Conservation (phyloP, 495 filamentous ascomycete genomes). For the Thozetella sp. region DNA sequence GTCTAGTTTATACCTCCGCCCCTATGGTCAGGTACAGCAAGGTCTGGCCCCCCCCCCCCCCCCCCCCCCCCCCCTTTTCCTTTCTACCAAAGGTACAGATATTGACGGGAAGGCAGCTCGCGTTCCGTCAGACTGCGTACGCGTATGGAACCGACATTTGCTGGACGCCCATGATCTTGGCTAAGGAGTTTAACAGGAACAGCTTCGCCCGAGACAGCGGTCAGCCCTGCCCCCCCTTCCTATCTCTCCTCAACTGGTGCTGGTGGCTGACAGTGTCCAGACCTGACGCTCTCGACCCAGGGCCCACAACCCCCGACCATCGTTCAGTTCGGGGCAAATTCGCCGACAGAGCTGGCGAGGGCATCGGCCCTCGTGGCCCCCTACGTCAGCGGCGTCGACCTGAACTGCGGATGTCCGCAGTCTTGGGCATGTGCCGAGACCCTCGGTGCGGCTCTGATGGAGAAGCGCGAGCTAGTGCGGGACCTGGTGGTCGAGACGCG, state of each 20-base stretch:
- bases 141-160: slow-evolving; percentile 63
- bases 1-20: slow-evolving; percentile 59
- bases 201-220: slow-evolving; percentile 60
- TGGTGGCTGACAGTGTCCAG: slow-evolving; percentile 13
- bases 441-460: slow-evolving; percentile 66
- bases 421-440: slow-evolving; percentile 66
- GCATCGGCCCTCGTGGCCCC: slow-evolving; percentile 62
- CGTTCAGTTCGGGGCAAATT: slow-evolving; percentile 63
- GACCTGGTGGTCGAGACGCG: slow-evolving; percentile 58
- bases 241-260: not conserved
- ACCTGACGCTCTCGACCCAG: slow-evolving; percentile 34
- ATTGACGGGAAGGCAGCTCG: slow-evolving; percentile 37
- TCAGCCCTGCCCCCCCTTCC: slow-evolving; percentile 15
- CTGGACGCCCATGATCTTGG: slow-evolving; percentile 73
- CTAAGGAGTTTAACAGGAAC: slow-evolving; percentile 69
- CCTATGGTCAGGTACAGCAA: slow-evolving; percentile 74
- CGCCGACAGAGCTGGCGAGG: slow-evolving; percentile 56
- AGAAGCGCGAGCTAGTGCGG: slow-evolving; percentile 56
- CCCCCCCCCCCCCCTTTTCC: slow-evolving; percentile 3
- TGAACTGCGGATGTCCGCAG: slow-evolving; percentile 74
- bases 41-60: slow-evolving; percentile 19
- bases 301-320: slow-evolving; percentile 58
- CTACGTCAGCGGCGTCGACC: slow-evolving; percentile 61
- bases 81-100: not conserved
- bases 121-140: slow-evolving; percentile 63